Percentiles rank a stretch among this genome's conserved stretches.
These are phyloP conservation scores for Lasiodiplodia theobromae DNA, from an alignment of 2,329 filamentous ascomycete genomes.

Conservation along the genomic window DNA sequence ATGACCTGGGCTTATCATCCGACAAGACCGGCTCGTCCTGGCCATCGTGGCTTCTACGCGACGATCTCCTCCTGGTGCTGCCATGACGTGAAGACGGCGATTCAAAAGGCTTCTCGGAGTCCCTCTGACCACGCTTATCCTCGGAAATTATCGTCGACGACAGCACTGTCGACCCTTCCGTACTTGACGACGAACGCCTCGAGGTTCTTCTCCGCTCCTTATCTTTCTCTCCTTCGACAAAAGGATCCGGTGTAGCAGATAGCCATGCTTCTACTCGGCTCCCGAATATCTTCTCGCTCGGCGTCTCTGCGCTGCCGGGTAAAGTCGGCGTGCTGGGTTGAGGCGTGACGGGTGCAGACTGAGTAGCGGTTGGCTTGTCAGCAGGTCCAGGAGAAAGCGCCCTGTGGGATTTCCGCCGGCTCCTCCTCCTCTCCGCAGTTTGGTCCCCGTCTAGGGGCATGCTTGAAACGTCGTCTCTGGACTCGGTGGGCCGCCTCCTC, in stretches of 20 bases:
- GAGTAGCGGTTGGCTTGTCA: constrained; percentile 13
- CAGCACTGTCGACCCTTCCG: constrained; percentile 17
- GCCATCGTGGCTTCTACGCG: constrained; percentile 40
- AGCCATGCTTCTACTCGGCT: constrained; percentile 69
- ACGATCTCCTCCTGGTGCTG: constrained; percentile 38
- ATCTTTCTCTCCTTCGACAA: constrained; percentile 49
- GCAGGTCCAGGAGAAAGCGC: constrained; percentile 15
- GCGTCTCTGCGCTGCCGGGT: constrained; percentile 41
- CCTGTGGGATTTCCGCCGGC: constrained; percentile 18
- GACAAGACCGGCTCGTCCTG: constrained; percentile 37
- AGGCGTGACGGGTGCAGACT: constrained; percentile 31
- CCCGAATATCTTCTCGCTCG: constrained; percentile 52
- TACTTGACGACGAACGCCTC: constrained; percentile 27
- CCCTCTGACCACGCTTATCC: constrained; percentile 13
- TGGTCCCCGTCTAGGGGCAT: background rate
- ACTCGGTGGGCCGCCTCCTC: constrained; percentile 23
- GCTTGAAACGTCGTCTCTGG: constrained; percentile 14
- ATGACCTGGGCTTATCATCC: constrained; percentile 35
- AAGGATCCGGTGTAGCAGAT: constrained; percentile 62
- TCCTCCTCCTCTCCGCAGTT: constrained; percentile 13
- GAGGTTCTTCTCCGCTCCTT: constrained; percentile 16
- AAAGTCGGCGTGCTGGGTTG: constrained; percentile 29
- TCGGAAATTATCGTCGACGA: constrained; percentile 4
- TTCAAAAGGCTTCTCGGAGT: background rate
- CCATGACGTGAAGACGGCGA: constrained; percentile 23